phyloP scores from a whole-genome alignment of 352 stramenopile genomes.

The Globisporangium nagaii region DNA sequence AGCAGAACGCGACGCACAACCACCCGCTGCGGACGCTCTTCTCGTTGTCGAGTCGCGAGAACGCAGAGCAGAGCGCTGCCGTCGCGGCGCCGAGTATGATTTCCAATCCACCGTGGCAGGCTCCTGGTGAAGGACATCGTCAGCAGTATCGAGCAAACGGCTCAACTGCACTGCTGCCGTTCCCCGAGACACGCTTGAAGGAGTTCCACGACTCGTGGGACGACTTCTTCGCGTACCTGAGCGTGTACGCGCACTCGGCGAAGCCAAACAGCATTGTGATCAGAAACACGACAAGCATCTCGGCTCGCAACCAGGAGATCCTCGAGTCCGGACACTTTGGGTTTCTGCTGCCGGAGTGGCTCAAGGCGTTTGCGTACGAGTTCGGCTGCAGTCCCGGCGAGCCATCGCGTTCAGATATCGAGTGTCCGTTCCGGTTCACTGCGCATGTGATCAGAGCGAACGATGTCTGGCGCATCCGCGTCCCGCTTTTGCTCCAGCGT shows the following conservation, averaged over 20 bases:
- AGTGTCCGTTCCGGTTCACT: neutral
- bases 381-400: neutral
- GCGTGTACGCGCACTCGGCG: neutral
- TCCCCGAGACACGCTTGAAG: neutral
- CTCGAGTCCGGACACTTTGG: neutral
- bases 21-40: neutral
- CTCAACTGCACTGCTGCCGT: too few species aligned
- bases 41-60: neutral
- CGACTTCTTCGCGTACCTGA: neutral
- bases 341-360: neutral
- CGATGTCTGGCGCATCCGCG: neutral
- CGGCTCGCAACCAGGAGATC: neutral
- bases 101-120: neutral
- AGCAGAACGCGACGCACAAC: neutral
- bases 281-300: neutral
- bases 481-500: neutral
- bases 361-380: neutral
- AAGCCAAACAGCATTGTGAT: neutral
- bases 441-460: neutral
- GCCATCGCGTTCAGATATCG: neutral
- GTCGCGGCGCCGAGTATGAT: neutral
- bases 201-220: neutral
- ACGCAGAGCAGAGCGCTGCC: neutral
- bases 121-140: neutral
- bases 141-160: neutral